A percentile compares a stretch with the other conserved stretches of the same genome.
These are phyloP conservation scores for Gillenia trifoliata DNA, from an alignment of 306 rosid genomes.

Conservation along the genomic window DNA sequence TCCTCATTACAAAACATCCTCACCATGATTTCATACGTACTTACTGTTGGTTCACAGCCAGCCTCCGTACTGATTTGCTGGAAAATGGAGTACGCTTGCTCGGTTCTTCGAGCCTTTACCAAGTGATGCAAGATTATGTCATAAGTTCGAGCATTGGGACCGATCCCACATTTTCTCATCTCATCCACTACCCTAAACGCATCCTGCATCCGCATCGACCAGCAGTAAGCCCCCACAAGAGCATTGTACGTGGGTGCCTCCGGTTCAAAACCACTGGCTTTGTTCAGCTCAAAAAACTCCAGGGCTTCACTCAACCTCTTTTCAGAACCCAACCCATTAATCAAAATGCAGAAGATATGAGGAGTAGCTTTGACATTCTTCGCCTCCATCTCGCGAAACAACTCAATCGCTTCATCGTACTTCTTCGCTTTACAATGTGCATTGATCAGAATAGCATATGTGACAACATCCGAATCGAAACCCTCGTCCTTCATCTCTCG, in stretches of 20 bases:
- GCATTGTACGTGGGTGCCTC: slow-evolving; percentile 83
- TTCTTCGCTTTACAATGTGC: slow-evolving; percentile 64
- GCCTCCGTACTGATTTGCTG: slow-evolving; percentile 49
- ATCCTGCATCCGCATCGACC: slow-evolving; percentile 49
- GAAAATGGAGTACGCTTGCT: slow-evolving; percentile 62
- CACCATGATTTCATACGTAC: slow-evolving; percentile 66
- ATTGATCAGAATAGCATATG: slow-evolving; percentile 67
- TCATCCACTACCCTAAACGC: slow-evolving; percentile 51
- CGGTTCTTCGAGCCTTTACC: slow-evolving; percentile 45
- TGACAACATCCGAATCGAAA: slow-evolving; percentile 67
- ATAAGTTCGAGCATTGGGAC: slow-evolving; percentile 71
- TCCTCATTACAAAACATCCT: slow-evolving; percentile 76
- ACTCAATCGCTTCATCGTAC: slow-evolving; percentile 51
- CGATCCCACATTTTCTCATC: slow-evolving; percentile 55
- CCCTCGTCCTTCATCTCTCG: slow-evolving; percentile 75
- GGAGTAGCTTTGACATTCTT: slow-evolving; percentile 56
- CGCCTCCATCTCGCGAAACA: slow-evolving; percentile 56
- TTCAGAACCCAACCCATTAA: slow-evolving; percentile 72
- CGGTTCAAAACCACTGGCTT: slow-evolving; percentile 44
- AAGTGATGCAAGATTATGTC: slow-evolving; percentile 70
- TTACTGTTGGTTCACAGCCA: slow-evolving; percentile 61
- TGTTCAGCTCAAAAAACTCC: slow-evolving; percentile 44
- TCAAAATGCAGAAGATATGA: slow-evolving; percentile 72
- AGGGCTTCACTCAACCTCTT: slow-evolving; percentile 71
- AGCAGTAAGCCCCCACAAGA: slow-evolving; percentile 80